A percentile compares a stretch with the other conserved stretches of the same genome.
Evolutionary conservation across 2,329 filamentous ascomycete species (phyloP).

Genomic region (Hirsutella thompsonii): DNA sequence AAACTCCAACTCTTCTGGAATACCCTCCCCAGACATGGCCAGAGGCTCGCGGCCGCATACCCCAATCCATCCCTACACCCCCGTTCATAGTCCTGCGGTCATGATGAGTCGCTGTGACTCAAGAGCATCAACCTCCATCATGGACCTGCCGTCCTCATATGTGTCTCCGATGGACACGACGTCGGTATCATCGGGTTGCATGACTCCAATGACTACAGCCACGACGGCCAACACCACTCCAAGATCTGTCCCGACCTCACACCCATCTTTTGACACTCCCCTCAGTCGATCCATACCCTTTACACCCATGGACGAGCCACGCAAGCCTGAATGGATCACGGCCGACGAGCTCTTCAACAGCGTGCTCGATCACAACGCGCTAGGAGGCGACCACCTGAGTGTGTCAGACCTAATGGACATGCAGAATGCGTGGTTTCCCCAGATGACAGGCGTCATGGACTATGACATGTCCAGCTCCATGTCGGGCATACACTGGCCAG

Average conservation of each 20-base stretch:
- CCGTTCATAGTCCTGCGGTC: background rate
- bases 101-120: slow-evolving; percentile 2
- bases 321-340: slow-evolving; percentile 13
- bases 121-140: too few relatives aligned
- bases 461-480: slow-evolving; percentile 13
- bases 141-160: slow-evolving; percentile 6
- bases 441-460: slow-evolving; percentile 15
- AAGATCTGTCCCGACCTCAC: slow-evolving; percentile 2
- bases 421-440: slow-evolving; percentile 15
- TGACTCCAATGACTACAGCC: slow-evolving; percentile 8
- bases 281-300: slow-evolving; percentile 7
- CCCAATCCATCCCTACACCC: background rate
- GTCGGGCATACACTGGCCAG: slow-evolving; percentile 9
- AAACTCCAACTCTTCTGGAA: slow-evolving; percentile 7
- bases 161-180: slow-evolving; percentile 8
- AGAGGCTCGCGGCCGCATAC: slow-evolving; percentile 9
- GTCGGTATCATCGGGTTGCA: background rate
- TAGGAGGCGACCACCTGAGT: slow-evolving; percentile 11
- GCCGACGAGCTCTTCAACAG: slow-evolving; percentile 11
- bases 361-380: slow-evolving; percentile 8
- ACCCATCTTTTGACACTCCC: slow-evolving; percentile 12
- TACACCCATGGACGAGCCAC: slow-evolving; percentile 11
- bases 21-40: slow-evolving; percentile 7
- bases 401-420: slow-evolving; percentile 11
- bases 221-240: background rate